phyloP scores from a whole-genome alignment of 352 stramenopile genomes.

The Blastocystis sp. region DNA sequence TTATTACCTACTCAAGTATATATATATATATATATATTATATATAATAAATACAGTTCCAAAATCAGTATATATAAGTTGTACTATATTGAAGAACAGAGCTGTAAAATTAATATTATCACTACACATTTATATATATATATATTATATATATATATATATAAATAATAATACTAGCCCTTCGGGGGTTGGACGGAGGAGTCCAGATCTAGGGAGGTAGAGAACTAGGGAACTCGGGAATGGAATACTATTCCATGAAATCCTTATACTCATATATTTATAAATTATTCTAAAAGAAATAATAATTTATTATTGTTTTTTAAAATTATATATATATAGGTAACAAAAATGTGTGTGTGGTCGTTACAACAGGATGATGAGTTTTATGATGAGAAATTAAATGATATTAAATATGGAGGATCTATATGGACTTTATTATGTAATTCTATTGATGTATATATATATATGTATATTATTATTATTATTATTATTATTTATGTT shows the following conservation, averaged over 20 bases:
- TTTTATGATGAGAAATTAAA: conserved; percentile 43
- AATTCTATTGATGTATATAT: conserved; percentile 26
- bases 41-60: neutral
- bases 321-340: conserved; percentile 23
- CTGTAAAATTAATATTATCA: conserved; percentile 17
- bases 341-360: conserved; percentile 42
- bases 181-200: conserved; percentile 24
- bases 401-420: conserved; percentile 35
- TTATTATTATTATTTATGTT: too few species aligned
- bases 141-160: too few species aligned
- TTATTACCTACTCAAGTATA: conserved; percentile 38
- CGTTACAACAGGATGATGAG: conserved; percentile 41
- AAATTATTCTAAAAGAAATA: too few species aligned
- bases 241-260: too few species aligned
- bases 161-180: conserved; percentile 38
- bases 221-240: too few species aligned
- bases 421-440: conserved; percentile 43
- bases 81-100: conserved; percentile 13
- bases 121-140: too few species aligned
- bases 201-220: conserved; percentile 32
- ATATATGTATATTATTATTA: too few species aligned
- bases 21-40: neutral
- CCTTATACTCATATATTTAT: too few species aligned
- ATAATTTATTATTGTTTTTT: too few species aligned
- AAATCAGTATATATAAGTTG: neutral